A percentile compares a stretch with the other conserved stretches of the same genome.
phyloP scores from a whole-genome alignment of 139 green algal genomes.

The Mychonastes homosphaera region DNA sequence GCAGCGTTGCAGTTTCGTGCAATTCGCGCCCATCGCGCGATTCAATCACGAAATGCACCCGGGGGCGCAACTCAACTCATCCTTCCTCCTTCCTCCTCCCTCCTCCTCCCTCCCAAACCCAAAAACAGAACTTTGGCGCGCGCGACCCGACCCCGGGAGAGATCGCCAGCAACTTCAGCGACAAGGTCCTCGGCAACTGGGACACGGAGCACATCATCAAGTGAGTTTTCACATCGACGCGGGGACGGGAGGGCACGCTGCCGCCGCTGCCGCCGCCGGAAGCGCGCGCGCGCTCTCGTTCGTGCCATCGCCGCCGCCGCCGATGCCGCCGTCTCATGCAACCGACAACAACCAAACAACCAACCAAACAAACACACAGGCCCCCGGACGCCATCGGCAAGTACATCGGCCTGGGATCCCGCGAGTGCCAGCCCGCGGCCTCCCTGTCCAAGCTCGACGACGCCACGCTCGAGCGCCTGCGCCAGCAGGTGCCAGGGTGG shows the following conservation, averaged over 20 bases:
- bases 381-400: slow-evolving; percentile 26
- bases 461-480: slow-evolving; percentile 21
- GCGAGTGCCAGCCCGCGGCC: slow-evolving; percentile 29
- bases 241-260: neutral
- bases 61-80: no score
- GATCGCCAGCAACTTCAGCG: slow-evolving; percentile 70
- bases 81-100: neutral
- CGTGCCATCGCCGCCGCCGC: neutral
- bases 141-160: slow-evolving; percentile 72
- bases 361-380: slow-evolving; percentile 14
- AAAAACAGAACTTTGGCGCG: slow-evolving; percentile 78
- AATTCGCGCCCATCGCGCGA: no score
- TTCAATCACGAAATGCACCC: no score
- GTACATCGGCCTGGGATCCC: slow-evolving; percentile 20
- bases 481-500: slow-evolving; percentile 54
- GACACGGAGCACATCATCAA: slow-evolving; percentile 88
- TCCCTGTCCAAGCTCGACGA: slow-evolving; percentile 20
- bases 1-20: no score
- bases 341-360: neutral
- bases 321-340: no score
- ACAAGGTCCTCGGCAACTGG: slow-evolving; percentile 73
- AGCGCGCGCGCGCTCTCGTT: neutral
- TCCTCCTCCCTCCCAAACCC: neutral
- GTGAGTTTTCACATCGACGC: slow-evolving; percentile 15
- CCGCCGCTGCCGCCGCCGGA: neutral